phyloP scores from a whole-genome alignment of 2,329 filamentous ascomycete species.

The Aspergillus jensenii region DNA sequence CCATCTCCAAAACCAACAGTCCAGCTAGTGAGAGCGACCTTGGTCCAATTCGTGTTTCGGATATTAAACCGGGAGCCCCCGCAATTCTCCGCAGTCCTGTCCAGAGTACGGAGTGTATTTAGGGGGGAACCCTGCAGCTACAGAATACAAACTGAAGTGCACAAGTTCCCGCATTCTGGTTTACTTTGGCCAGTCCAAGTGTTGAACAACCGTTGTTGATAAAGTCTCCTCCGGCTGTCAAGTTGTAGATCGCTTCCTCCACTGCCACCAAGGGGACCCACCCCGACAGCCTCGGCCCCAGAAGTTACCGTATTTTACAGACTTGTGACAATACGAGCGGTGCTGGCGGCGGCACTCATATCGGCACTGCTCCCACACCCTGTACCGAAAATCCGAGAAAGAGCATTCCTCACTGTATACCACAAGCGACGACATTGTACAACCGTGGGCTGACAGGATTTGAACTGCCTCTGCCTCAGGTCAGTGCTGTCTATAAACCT shows the following conservation, averaged over 20 bases:
- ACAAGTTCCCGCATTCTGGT: too few relatives aligned
- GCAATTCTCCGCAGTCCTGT: neutral
- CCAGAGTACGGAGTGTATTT: too few relatives aligned
- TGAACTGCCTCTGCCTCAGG: neutral
- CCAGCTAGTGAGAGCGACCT: neutral
- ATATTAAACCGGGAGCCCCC: neutral
- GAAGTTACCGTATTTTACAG: constrained; percentile 29
- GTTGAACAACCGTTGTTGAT: too few relatives aligned
- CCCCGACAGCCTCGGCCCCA: constrained; percentile 24
- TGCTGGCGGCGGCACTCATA: neutral
- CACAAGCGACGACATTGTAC: neutral
- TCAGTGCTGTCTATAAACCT: neutral
- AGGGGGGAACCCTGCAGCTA: too few relatives aligned
- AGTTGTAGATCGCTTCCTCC: neutral
- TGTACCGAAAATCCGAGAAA: neutral
- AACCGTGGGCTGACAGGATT: neutral
- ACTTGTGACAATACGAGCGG: neutral
- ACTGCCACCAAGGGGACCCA: neutral
- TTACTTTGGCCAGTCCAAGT: too few relatives aligned
- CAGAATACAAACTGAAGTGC: too few relatives aligned
- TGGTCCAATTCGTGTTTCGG: neutral
- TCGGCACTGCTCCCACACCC: constrained; percentile 29
- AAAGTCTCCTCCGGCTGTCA: too few relatives aligned
- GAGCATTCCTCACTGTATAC: neutral
- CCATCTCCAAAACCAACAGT: neutral